These are phyloP conservation scores for Agapanthus africanus DNA, from an alignment of 106 monocot species.

Conservation along the genomic window DNA sequence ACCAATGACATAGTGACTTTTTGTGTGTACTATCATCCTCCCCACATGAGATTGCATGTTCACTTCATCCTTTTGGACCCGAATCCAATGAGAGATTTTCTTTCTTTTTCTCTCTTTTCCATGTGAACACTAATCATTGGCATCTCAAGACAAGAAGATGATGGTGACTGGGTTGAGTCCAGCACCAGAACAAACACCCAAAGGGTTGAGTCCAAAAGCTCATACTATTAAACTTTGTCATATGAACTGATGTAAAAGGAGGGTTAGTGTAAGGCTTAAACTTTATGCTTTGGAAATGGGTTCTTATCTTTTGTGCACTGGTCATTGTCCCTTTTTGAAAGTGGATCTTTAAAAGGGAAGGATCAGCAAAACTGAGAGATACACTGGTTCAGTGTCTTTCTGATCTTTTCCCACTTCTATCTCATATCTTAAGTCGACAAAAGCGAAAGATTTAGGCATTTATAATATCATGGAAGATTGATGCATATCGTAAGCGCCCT, in stretches of 20 bases:
- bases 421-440: too few relatives aligned
- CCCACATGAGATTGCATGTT: conserved; percentile 12
- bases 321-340: background rate
- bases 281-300: conserved; percentile 12
- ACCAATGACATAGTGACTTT: background rate
- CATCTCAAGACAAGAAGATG: conserved; percentile 10
- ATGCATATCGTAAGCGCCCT: too few relatives aligned
- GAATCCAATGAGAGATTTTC: conserved; percentile 1
- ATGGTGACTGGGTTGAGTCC: conserved; percentile 8
- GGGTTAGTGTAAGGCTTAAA: background rate
- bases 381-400: too few relatives aligned
- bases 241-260: conserved; percentile 1
- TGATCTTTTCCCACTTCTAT: too few relatives aligned
- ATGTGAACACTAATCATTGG: conserved; percentile 9
- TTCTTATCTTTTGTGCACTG: conserved; percentile 6
- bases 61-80: conserved; percentile 4
- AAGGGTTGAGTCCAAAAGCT: conserved; percentile 11
- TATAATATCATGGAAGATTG: too few relatives aligned
- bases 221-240: background rate
- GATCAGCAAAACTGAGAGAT: too few relatives aligned
- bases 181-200: conserved; percentile 13
- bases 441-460: too few relatives aligned
- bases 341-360: too few relatives aligned
- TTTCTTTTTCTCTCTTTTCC: too few relatives aligned
- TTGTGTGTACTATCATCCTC: background rate